Base-by-base conservation (phyloP, 2,329 filamentous ascomycete genomes). In the Aspergillus pseudoterreus region DNA sequence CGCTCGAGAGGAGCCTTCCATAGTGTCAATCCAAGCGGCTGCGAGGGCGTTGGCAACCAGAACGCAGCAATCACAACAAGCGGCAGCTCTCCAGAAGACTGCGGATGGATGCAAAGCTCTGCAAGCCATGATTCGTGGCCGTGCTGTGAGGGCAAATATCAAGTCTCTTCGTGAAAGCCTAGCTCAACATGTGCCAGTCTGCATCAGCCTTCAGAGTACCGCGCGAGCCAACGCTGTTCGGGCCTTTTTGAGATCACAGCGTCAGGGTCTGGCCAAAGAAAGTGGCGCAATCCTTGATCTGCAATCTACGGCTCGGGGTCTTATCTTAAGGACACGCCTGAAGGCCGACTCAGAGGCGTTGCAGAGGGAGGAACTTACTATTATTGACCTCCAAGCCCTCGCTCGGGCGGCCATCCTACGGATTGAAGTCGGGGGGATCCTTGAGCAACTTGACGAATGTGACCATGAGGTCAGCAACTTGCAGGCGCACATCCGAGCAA, bases 401-500 rank as follows among this genome's bases (percentile, higher is more conserved):
- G 55, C 65, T 39, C 64, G 74, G 43, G 74, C 71, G n/a, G 70
- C 72, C 32, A 55, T 75, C 19, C 58, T 69, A 2, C 67, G 75
- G 33, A 70, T 71, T 14, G 57, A 71, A 19, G 65, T 75, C 49
- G 72, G 71, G 17, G 62, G 63, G 2, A 77, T 92, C 42, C 78
- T 95, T 12, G 82, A 85, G 14, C 80, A 88, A 39, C 81, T 97
- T 22, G 76, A 84, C 47, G 82, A 84, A 2, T 82, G 89, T 59
- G 83, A 86, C 35, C 76, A 83, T 0, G 81, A 85, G 54, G 82
- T 92, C 36, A 73, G 83, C 21, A 75, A 84, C 30, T 77, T 96
- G 2, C 94, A 99, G 70, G 84, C 84, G 24, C 74, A 92, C 6
- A 79, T 84, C 30, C 83, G 92, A 53, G 92, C 90, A 1, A 88